Evolutionary conservation across 2,329 filamentous ascomycete genomes (phyloP), one percentile per base, ranked within the genome.

Genomic region (Exutisphaerella laricina): DNA sequence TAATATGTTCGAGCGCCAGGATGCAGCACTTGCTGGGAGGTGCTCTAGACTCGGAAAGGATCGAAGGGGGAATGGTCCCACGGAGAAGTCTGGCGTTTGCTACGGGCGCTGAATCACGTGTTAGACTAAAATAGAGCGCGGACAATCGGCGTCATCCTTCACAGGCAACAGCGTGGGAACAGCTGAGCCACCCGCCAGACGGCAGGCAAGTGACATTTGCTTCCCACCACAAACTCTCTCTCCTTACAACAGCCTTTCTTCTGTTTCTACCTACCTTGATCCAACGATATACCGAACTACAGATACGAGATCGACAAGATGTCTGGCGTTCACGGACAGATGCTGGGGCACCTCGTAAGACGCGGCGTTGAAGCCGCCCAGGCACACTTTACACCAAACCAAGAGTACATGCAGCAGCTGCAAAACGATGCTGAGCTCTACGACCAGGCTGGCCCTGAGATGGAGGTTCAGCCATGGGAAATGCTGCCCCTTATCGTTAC

Each of bases 401-500:
- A 48, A 9, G 51, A 54, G 29, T 42, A 48, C 16, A 49, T 57
- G 36, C 41, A 49, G 26, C 41, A 51, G 28, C 47, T 60, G 13
- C 55, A 58, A 44, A 46, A 58, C 10, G 57, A 59, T 43, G 56
- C 56, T 10, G 44, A 52, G 13, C 41, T 56, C n/a, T 59, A 58
- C 50, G 58, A 61, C 12, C 36, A 57, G 9, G 46, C 55, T 9
- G 54, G 48, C 8, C 48, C 50, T 9, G 45, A 48, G 14, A 49
- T 53, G 45, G 55, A 58, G 33, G 39, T 61, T 30, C 43, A 56
- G 31, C 47, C 50, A 9, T 42, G 39, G 39, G 56, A 63, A 43
- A 51, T 59, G 38, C 34, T 60, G 23, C 57, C 58, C 3, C 41
- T 61, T 48, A 46, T 57, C 23, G 46, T 65, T 38, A 70, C 66